phyloP scores from a whole-genome alignment of 768 basidiomycete genomes.

The Leccinum disarticulatum region DNA sequence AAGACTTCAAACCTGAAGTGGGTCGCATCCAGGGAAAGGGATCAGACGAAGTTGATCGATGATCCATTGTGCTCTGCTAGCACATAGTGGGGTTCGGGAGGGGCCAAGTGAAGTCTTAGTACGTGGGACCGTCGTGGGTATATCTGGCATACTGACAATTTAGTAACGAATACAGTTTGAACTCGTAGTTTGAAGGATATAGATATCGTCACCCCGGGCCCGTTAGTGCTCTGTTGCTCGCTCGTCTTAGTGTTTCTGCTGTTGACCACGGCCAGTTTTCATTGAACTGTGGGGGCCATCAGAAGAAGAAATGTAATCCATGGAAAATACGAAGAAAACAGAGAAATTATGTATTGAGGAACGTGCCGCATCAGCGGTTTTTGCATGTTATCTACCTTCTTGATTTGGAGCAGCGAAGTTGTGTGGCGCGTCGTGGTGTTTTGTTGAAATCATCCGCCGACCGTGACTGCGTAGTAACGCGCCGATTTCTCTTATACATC shows the following conservation, averaged over 20 bases:
- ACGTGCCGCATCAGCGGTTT: too few relatives aligned
- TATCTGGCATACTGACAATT: background rate
- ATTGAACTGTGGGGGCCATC: background rate
- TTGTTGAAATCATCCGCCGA: conserved; percentile 1
- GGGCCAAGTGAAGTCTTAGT: background rate
- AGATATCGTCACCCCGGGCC: too few relatives aligned
- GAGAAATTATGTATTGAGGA: too few relatives aligned
- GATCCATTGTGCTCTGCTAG: background rate
- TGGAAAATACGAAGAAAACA: too few relatives aligned
- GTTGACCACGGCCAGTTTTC: background rate
- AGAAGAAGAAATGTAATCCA: too few relatives aligned
- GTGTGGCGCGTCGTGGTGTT: background rate
- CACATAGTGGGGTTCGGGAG: background rate
- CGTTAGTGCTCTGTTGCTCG: too few relatives aligned
- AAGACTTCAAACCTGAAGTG: conserved; percentile 32
- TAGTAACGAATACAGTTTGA: background rate
- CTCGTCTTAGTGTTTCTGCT: background rate
- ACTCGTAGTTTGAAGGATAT: background rate
- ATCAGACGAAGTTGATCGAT: background rate
- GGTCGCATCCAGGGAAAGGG: conserved; percentile 34
- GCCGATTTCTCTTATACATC: conserved; percentile 7
- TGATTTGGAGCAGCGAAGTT: background rate
- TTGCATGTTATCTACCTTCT: background rate
- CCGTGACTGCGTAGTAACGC: background rate
- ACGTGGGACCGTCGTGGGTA: background rate